These are phyloP conservation scores for Ramularia endophylla DNA, from an alignment of 2,329 filamentous ascomycete species.

Conservation along the genomic window DNA sequence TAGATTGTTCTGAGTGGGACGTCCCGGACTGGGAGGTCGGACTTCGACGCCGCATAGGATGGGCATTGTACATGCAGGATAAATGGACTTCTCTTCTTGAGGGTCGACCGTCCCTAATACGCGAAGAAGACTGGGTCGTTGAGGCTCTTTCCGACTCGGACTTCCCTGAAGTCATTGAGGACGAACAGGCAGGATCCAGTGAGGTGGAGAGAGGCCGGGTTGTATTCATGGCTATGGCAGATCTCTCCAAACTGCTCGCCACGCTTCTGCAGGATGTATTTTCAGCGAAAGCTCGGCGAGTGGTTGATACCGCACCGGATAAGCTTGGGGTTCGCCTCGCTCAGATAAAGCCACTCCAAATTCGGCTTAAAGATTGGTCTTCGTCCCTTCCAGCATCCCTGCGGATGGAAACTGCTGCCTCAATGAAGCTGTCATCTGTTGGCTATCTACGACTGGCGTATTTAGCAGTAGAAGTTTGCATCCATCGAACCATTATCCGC, in stretches of 20 bases:
- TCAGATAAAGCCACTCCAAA: conserved; percentile 23
- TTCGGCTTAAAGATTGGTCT: conserved; percentile 23
- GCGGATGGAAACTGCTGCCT: conserved; percentile 23
- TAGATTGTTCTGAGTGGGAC: conserved; percentile 25
- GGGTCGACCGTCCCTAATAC: conserved; percentile 25
- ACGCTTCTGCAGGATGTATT: conserved; percentile 20
- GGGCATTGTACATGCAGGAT: conserved; percentile 28
- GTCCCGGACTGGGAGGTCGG: conserved; percentile 27
- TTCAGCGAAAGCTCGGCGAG: conserved; percentile 17
- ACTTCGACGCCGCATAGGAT: conserved; percentile 25
- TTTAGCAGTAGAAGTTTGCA: conserved; percentile 41
- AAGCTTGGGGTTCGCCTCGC: conserved; percentile 16
- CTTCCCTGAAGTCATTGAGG: conserved; percentile 28
- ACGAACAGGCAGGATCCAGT: conserved; percentile 25
- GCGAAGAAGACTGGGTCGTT: conserved; percentile 24
- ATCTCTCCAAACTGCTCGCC: conserved; percentile 20
- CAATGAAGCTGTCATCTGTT: conserved; percentile 27
- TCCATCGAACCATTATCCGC: conserved; percentile 39
- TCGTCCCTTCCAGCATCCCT: conserved; percentile 20
- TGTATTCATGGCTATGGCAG: conserved; percentile 28
- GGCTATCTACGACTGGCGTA: conserved; percentile 44
- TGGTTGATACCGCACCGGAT: conserved; percentile 13
- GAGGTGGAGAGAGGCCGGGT: conserved; percentile 25
- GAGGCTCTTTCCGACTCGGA: conserved; percentile 19
- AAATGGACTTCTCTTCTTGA: conserved; percentile 25